phyloP scores from a whole-genome alignment of 1,284 basidiomycete genomes.

The Dichomitus squalens region DNA sequence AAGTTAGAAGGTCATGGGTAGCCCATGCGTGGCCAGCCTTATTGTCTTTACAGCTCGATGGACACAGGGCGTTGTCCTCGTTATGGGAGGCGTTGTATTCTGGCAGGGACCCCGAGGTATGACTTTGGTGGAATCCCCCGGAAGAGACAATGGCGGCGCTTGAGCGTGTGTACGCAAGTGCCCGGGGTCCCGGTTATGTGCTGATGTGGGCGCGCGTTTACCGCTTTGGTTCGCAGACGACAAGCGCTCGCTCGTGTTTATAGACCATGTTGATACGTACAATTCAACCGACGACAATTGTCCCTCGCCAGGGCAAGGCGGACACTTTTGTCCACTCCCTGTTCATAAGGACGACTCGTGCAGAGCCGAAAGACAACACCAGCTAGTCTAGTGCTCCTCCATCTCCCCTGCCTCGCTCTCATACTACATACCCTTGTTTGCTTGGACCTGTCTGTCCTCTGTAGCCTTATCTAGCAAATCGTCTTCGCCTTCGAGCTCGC shows the following conservation, averaged over 20 bases:
- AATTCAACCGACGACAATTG: constrained; percentile 26
- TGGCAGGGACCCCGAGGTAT: constrained; percentile 12
- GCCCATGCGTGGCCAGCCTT: constrained; percentile 12
- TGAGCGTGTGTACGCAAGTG: neutral
- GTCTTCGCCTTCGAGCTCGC: constrained; percentile 10
- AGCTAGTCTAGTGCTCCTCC: constrained; percentile 30
- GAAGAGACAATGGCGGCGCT: constrained; percentile 17
- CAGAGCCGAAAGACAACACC: constrained; percentile 20
- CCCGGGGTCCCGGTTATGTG: constrained; percentile 15
- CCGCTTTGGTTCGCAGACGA: constrained; percentile 6
- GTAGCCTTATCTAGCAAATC: constrained; percentile 21
- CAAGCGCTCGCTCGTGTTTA: constrained; percentile 24
- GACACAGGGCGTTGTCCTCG: constrained; percentile 20
- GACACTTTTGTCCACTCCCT: constrained; percentile 28
- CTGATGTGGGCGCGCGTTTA: constrained; percentile 15
- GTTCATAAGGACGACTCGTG: constrained; percentile 22
- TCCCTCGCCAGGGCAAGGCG: constrained; percentile 24
- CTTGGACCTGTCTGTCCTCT: constrained; percentile 15
- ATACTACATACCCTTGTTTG: constrained; percentile 6
- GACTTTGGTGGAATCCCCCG: neutral
- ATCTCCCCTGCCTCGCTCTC: neutral
- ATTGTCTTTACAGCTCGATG: constrained; percentile 23
- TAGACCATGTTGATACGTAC: constrained; percentile 23
- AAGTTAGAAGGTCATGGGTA: constrained; percentile 14
- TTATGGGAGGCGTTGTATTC: constrained; percentile 28